phyloP scores from a whole-genome alignment of 306 rosid species.

The Dalbergia cultrata region DNA sequence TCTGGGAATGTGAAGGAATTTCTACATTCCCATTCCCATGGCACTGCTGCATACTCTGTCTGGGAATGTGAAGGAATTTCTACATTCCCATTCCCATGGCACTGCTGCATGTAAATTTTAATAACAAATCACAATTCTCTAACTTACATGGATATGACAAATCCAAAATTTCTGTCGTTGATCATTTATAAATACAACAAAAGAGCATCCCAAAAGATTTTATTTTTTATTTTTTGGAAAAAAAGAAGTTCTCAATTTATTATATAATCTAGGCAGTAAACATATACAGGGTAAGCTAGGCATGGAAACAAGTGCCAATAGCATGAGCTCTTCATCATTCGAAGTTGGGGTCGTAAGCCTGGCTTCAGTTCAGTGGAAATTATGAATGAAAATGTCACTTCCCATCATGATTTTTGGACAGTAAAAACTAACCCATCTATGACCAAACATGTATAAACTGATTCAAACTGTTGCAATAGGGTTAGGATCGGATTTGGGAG shows the following conservation, averaged over 20 bases:
- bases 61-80: constrained; percentile 21
- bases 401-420: constrained; percentile 21
- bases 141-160: constrained; percentile 28
- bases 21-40: constrained; percentile 1
- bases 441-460: constrained; percentile 23
- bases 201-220: constrained; percentile 4
- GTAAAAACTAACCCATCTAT: constrained; percentile 18
- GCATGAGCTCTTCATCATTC: constrained; percentile 57
- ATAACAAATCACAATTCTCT: background rate
- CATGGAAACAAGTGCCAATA: constrained; percentile 40
- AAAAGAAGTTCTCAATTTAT: constrained; percentile 28
- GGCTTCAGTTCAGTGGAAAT: background rate
- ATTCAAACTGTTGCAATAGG: background rate
- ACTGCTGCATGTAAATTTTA: background rate
- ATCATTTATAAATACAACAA: constrained; percentile 38
- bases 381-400: constrained; percentile 18
- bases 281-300: constrained; percentile 36
- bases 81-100: constrained; percentile 6
- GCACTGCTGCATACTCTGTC: background rate
- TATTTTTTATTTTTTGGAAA: too few relatives aligned
- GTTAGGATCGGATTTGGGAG: background rate
- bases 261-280: constrained; percentile 31
- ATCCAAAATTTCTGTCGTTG: constrained; percentile 14
- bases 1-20: constrained; percentile 23
- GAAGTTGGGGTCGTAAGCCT: constrained; percentile 26